Conservation (phyloP, 257 asterid species). For the Solanum chiquidenum region DNA sequence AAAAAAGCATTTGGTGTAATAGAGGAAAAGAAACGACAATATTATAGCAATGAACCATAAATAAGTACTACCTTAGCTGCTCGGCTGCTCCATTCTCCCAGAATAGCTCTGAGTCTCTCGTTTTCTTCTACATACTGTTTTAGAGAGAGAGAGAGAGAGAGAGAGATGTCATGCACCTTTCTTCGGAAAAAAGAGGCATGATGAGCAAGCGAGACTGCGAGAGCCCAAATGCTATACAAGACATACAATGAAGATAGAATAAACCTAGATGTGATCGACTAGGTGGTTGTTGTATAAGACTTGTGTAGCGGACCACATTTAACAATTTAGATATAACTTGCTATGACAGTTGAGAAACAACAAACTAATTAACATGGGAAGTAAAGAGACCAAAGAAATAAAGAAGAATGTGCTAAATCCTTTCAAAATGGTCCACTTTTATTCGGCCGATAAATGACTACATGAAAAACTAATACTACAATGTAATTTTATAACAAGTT, state of each 20-base stretch:
- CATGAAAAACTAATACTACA: background rate
- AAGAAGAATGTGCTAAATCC: background rate
- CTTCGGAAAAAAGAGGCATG: background rate
- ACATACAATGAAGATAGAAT: background rate
- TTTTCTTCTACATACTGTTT: slow-evolving; percentile 90
- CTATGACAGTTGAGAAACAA: background rate
- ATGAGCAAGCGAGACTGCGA: background rate
- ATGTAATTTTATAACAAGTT: background rate
- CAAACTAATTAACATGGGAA: background rate
- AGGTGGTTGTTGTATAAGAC: background rate
- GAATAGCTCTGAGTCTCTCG: slow-evolving; percentile 88
- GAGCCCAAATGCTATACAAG: background rate
- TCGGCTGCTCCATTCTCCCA: slow-evolving; percentile 95
- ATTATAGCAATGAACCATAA: background rate
- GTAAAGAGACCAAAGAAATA: background rate
- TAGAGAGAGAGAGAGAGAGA: slow-evolving; percentile 3
- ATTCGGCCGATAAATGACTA: background rate
- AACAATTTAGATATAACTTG: background rate
- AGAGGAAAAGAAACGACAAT: background rate
- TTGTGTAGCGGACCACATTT: background rate
- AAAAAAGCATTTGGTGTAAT: slow-evolving; percentile 7
- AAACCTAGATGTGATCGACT: background rate
- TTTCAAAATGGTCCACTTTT: background rate
- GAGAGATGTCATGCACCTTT: background rate
- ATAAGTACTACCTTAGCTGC: slow-evolving; percentile 77